These are phyloP conservation scores for Raphanus sativus DNA, from an alignment of 345 rosid genomes.

Conservation along the genomic window DNA sequence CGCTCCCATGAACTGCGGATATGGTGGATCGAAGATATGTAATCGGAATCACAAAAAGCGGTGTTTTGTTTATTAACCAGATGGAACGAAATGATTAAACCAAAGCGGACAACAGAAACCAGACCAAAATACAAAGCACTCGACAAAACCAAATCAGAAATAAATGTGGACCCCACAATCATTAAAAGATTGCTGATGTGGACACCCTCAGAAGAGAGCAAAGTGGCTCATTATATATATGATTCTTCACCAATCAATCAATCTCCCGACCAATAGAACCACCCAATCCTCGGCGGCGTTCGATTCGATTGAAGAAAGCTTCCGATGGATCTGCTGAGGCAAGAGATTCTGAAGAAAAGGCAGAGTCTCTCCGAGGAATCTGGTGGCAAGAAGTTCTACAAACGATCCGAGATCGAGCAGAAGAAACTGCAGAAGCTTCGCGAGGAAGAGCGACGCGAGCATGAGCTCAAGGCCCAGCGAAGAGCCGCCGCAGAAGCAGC, in stretches of 20 bases:
- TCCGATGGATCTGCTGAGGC: conserved; percentile 70
- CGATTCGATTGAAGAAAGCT: conserved; percentile 16
- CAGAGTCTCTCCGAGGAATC: conserved; percentile 63
- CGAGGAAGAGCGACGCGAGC: conserved; percentile 81
- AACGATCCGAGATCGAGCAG: conserved; percentile 90
- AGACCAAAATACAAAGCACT: too few relatives aligned
- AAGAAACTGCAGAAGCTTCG: conserved; percentile 84
- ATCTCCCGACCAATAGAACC: background rate
- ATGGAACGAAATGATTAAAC: too few relatives aligned
- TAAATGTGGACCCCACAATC: too few relatives aligned
- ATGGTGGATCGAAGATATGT: too few relatives aligned
- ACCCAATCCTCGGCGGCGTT: conserved; percentile 16
- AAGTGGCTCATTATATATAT: too few relatives aligned
- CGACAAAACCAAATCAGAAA: too few relatives aligned
- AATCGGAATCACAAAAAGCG: too few relatives aligned
- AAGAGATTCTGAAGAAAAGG: conserved; percentile 78
- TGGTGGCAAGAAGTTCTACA: conserved; percentile 81
- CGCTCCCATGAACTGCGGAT: too few relatives aligned
- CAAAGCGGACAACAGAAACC: too few relatives aligned
- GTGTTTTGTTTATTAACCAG: too few relatives aligned
- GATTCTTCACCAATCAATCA: background rate
- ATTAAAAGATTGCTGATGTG: too few relatives aligned
- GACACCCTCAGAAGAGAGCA: too few relatives aligned
- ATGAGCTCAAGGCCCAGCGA: conserved; percentile 74
- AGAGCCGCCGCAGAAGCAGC: conserved; percentile 32